Evolutionary conservation across 345 rosid genomes (phyloP), one percentile per base, ranked within the genome.

Genomic region (Lumnitzera littorea): DNA sequence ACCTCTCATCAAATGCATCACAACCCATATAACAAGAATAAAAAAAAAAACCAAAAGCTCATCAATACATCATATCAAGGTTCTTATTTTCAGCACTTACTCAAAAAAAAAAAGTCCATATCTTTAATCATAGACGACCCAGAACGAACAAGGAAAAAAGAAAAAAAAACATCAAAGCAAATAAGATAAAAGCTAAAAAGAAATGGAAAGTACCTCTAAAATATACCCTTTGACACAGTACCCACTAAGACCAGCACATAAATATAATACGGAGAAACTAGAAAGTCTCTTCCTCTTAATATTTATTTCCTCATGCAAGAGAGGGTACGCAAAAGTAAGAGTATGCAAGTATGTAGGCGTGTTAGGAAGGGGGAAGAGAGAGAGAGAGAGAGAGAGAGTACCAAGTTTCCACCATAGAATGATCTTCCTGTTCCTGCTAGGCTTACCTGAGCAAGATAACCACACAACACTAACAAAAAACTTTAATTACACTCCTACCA

Each of bases 401-500:
- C 66, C 74, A 2, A 49, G 12, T 52, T 48, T 25, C 46, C 0
- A 41, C 41, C 29, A 27, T 24, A 65, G 51, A 57, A 50, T 50
- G 81, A 84, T 80, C 76, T 72, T 74, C 60, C 64, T 62, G 62
- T 70, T 74, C 72, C 55, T 62, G 73, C 80, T 70, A 72, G 61
- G 72, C 76, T 76, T 67, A 78, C 68, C 77, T 74, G 72, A 72
- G 81, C 77, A 36, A 79, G 74, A 81, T 74, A 88, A 74, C 91
- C 95, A 86, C 95, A 86, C 74, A 76, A 65, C 66, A 54, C 15
- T 52, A 54, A 54, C 43, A 36, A 60, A 53, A 60, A 55, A 50
- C 62, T 48, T 54, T 53, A 47, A 51, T 62, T 64, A 63, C 73
- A 48, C 59, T 48, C 56, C 62, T 60, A 67, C 64, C 49, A 55